Evolutionary conservation across 208 protist species (phyloP).

Genomic region (Trichomonas gallinae): DNA sequence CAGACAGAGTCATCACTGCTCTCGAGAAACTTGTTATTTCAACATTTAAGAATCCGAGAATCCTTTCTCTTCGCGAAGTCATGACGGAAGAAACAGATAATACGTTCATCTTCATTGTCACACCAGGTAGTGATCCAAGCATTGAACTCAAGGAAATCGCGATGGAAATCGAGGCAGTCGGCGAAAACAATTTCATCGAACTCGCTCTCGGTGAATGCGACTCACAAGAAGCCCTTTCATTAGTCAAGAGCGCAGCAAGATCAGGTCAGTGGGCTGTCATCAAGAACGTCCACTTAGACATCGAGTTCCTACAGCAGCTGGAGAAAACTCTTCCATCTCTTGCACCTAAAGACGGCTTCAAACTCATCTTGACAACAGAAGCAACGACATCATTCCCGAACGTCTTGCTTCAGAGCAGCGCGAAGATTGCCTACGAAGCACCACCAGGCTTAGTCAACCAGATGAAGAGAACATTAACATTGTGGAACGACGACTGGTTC

Average conservation of each 20-base stretch:
- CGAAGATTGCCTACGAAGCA: slow-evolving; percentile 85
- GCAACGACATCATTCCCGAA: slow-evolving; percentile 71
- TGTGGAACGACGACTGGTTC: background rate
- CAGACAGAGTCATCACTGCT: background rate
- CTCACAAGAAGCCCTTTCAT: slow-evolving; percentile 38
- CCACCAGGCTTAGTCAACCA: slow-evolving; percentile 84
- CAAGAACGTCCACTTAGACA: slow-evolving; percentile 19
- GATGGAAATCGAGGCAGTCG: slow-evolving; percentile 42
- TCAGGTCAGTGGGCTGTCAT: background rate
- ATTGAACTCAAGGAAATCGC: slow-evolving; percentile 70
- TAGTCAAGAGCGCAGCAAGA: background rate
- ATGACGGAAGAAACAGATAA: background rate
- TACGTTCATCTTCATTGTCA: slow-evolving; percentile 74
- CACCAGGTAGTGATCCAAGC: slow-evolving; percentile 75
- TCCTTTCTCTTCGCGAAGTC: background rate
- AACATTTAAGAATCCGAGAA: background rate
- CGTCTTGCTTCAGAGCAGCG: slow-evolving; percentile 67
- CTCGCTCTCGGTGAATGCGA: slow-evolving; percentile 82
- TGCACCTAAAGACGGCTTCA: slow-evolving; percentile 47
- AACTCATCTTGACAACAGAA: slow-evolving; percentile 82
- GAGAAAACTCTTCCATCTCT: background rate
- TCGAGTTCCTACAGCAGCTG: background rate
- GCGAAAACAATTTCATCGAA: slow-evolving; percentile 56
- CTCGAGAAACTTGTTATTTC: background rate
- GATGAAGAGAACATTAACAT: slow-evolving; percentile 69